These are phyloP conservation scores for Colletotrichum caudatum DNA, from an alignment of 2,329 filamentous ascomycete genomes.

Conservation along the genomic window DNA sequence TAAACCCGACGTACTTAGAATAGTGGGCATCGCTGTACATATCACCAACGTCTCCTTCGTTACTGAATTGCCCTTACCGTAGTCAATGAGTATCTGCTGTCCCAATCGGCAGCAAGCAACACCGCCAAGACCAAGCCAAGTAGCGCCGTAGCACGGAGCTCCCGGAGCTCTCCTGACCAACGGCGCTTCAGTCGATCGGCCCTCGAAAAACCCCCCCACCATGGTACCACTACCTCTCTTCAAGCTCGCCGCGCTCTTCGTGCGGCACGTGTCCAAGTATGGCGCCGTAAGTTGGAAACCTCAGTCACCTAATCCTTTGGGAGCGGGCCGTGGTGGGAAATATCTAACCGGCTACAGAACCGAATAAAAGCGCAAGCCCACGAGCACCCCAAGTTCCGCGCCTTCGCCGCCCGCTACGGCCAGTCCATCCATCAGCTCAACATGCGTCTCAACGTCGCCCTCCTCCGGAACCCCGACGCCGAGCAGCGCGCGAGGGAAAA, in stretches of 20 bases:
- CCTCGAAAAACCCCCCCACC: constrained; percentile 38
- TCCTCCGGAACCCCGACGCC: constrained; percentile 68
- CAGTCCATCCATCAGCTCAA: constrained; percentile 75
- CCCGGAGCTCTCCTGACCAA: constrained; percentile 37
- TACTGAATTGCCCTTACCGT: too few species aligned
- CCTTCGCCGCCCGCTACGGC: constrained; percentile 71
- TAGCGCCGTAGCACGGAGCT: constrained; percentile 31
- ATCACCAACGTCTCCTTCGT: not conserved
- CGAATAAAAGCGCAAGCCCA: constrained; percentile 75
- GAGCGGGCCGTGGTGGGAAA: not conserved
- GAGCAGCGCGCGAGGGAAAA: constrained; percentile 71
- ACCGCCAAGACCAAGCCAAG: constrained; percentile 35
- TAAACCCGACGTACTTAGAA: not conserved
- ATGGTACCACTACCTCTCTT: constrained; percentile 77
- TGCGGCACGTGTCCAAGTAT: constrained; percentile 77
- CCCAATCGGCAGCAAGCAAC: constrained; percentile 9
- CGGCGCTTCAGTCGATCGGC: constrained; percentile 3
- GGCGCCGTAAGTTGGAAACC: constrained; percentile 68
- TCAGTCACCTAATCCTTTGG: not conserved
- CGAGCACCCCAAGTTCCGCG: constrained; percentile 71
- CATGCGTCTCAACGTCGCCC: constrained; percentile 72
- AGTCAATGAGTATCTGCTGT: not conserved
- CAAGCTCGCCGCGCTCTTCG: constrained; percentile 73
- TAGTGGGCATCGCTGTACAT: not conserved
- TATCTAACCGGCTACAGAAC: constrained; percentile 59